phyloP scores from a whole-genome alignment of 768 basidiomycete species.

The Xerocomus spinulosus region DNA sequence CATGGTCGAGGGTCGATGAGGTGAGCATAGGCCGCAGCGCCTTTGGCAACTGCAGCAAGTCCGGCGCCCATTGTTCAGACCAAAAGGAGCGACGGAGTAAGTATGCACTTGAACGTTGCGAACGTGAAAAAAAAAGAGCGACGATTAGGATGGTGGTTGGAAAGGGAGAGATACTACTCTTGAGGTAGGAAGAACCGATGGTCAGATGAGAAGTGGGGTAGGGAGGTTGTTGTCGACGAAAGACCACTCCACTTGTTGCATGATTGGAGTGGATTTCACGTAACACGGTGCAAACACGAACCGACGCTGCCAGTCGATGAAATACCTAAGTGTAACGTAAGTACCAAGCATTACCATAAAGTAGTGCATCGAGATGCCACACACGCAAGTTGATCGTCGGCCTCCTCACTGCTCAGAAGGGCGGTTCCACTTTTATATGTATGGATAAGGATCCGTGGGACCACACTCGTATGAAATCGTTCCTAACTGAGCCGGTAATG shows the following conservation, averaged over 20 bases:
- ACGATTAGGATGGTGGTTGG: not conserved
- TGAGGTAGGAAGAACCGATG: not conserved
- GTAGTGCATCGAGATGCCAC: too few species aligned
- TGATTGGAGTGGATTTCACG: not conserved
- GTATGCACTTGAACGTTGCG: not conserved
- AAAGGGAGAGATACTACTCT: not conserved
- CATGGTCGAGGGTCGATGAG: constrained; percentile 60
- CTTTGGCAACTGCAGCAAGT: constrained; percentile 35
- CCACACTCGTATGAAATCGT: too few species aligned
- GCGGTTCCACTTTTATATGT: too few species aligned
- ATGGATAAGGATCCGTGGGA: too few species aligned
- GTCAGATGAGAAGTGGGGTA: not conserved
- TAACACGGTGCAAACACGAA: not conserved
- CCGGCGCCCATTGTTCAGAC: constrained; percentile 51
- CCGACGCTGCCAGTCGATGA: not conserved
- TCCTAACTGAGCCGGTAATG: too few species aligned
- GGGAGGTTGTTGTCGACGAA: not conserved
- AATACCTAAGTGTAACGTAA: not conserved
- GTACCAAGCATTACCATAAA: not conserved
- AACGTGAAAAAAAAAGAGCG: not conserved
- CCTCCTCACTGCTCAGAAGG: too few species aligned
- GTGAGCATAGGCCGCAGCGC: constrained; percentile 41
- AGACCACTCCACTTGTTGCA: not conserved
- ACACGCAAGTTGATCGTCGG: too few species aligned
- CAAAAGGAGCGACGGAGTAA: not conserved